A percentile compares a stretch with the other conserved stretches of the same genome.
These are phyloP conservation scores for Dryadomyces quercus-mongolicae DNA, from an alignment of 2,329 filamentous ascomycete species.

Conservation along the genomic window DNA sequence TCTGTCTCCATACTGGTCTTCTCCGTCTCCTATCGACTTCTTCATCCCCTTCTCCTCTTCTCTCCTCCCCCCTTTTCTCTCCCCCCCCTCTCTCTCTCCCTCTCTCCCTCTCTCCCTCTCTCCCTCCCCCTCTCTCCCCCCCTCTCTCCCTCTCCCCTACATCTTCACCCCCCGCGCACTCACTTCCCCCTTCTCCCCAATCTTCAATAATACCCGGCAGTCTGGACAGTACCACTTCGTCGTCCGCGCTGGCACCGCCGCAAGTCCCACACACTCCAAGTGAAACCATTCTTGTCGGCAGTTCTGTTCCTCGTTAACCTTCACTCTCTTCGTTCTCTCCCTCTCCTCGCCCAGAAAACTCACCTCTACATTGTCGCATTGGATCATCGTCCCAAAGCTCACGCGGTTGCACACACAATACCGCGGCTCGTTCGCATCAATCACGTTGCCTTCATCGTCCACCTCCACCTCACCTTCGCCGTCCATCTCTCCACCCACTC, in stretches of 20 bases:
- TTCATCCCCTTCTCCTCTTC: neutral
- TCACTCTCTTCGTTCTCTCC: neutral
- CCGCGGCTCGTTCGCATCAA: conserved; percentile 62
- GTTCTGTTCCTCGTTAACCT: conserved; percentile 26
- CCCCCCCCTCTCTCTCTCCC: neutral
- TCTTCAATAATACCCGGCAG: conserved; percentile 51
- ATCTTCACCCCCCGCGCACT: conserved; percentile 44
- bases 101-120: neutral
- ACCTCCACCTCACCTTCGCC: conserved; percentile 44
- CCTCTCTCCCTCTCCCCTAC: conserved; percentile 12
- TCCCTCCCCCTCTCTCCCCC: neutral
- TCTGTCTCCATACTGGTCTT: neutral
- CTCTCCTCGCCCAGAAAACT: conserved; percentile 22
- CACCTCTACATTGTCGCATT: conserved; percentile 68
- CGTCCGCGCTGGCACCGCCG: conserved; percentile 55
- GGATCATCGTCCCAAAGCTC: conserved; percentile 73
- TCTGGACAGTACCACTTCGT: conserved; percentile 80
- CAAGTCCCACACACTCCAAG: conserved; percentile 60
- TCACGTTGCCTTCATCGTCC: conserved; percentile 55
- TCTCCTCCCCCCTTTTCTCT: neutral
- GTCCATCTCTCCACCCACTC: conserved; percentile 25
- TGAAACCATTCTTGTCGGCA: conserved; percentile 83
- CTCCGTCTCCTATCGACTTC: neutral
- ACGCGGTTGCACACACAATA: conserved; percentile 74
- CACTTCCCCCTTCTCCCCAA: conserved; percentile 52